Percentiles rank a stretch among this genome's conserved stretches.
Conservation (phyloP, 176 grass and related monocot species). For the Chrysopogon serrulatus region DNA sequence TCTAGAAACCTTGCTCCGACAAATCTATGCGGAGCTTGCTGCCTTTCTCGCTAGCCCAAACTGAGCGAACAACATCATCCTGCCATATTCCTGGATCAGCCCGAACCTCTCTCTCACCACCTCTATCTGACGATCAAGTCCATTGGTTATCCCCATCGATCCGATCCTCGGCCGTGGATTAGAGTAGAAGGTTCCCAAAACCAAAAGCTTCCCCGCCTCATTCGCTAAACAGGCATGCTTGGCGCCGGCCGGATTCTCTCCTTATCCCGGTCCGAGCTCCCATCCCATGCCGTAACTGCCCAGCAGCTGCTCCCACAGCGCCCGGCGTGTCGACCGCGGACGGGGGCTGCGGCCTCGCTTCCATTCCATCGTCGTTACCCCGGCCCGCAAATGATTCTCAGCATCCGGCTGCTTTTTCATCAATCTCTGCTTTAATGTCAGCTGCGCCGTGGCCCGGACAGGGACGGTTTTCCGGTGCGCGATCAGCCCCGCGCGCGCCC, state of each 20-base stretch:
- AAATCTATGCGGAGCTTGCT: background rate
- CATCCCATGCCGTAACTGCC: background rate
- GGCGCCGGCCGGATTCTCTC: background rate
- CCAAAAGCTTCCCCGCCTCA: background rate
- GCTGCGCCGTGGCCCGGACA: background rate
- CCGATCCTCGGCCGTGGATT: background rate
- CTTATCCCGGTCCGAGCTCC: background rate
- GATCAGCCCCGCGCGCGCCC: background rate
- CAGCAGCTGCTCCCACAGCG: background rate
- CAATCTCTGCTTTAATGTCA: background rate
- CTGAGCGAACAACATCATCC: background rate
- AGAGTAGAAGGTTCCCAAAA: constrained; percentile 3
- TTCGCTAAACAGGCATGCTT: constrained; percentile 2
- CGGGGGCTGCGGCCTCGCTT: background rate
- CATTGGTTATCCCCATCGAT: background rate
- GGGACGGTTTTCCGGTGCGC: background rate
- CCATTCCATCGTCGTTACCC: background rate
- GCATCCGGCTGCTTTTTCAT: background rate
- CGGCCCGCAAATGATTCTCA: constrained; percentile 4
- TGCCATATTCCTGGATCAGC: background rate
- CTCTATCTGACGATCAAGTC: background rate
- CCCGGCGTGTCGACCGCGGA: constrained; percentile 26
- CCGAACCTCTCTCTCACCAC: background rate
- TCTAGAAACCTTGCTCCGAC: background rate
- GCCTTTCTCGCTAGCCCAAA: background rate